These are phyloP conservation scores for Prosopis cineraria DNA, from an alignment of 306 rosid species.

Conservation along the genomic window DNA sequence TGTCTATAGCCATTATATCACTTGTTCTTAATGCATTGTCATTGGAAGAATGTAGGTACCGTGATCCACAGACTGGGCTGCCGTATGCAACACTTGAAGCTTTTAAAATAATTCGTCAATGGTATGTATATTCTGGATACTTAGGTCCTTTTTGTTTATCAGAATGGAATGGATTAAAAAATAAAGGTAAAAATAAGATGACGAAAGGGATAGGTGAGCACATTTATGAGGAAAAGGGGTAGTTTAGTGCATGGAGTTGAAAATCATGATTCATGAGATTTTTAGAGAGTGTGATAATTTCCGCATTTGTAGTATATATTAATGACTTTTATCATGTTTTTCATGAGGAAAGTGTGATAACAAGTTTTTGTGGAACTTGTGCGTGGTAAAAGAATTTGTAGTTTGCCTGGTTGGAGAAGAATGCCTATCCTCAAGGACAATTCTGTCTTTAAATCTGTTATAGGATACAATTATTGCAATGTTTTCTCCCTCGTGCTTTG, in stretches of 20 bases:
- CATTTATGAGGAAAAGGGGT: no score
- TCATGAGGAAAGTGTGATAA: no score
- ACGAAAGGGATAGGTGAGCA: no score
- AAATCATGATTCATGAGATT: no score
- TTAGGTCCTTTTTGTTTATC: not conserved
- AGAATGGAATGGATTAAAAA: no score
- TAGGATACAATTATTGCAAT: not conserved
- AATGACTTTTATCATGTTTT: no score
- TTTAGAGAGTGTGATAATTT: no score
- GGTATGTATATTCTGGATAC: conserved; percentile 52
- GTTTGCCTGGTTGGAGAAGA: not conserved
- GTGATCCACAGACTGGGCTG: conserved; percentile 88
- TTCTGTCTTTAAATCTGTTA: not conserved
- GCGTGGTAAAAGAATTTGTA: not conserved
- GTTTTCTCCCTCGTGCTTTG: not conserved
- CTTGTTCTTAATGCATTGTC: conserved; percentile 25
- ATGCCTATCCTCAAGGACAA: not conserved
- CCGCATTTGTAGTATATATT: no score
- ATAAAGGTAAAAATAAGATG: no score
- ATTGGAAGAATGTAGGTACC: conserved; percentile 63
- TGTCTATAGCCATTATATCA: not conserved
- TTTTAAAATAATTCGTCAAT: conserved; percentile 70
- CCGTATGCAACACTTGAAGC: conserved; percentile 95
- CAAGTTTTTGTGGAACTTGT: not conserved
- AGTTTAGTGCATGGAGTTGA: no score